A percentile compares a stretch with the other conserved stretches of the same genome.
Evolutionary conservation across 2,329 filamentous ascomycete genomes (phyloP).

Genomic region (Fusarium pseudograminearum): DNA sequence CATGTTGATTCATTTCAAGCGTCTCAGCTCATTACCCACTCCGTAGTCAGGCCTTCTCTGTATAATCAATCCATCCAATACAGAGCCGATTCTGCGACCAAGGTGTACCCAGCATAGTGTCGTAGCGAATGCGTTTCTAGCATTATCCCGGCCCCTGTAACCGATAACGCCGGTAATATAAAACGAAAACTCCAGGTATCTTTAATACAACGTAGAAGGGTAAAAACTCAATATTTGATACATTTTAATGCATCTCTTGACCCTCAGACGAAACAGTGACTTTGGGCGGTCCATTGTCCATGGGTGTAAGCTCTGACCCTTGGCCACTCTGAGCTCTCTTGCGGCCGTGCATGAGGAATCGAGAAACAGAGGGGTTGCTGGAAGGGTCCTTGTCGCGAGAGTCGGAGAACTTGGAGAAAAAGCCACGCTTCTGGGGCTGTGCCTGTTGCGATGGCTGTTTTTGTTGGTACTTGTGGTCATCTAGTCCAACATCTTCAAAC

Average conservation of each 20-base stretch:
- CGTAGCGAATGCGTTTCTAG: conserved; percentile 46
- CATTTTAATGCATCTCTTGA: conserved; percentile 44
- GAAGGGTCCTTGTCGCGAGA: conserved; percentile 53
- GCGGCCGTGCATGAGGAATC: conserved; percentile 77
- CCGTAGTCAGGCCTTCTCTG: conserved; percentile 8
- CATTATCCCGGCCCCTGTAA: conserved; percentile 36
- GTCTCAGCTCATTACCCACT: background rate
- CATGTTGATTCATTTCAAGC: conserved; percentile 13
- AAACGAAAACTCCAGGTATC: conserved; percentile 44
- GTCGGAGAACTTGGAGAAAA: conserved; percentile 83
- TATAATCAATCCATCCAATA: conserved; percentile 18
- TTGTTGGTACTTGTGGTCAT: conserved; percentile 69
- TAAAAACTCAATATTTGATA: conserved; percentile 15
- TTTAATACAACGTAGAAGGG: conserved; percentile 46
- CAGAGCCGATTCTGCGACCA: conserved; percentile 21
- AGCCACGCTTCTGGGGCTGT: conserved; percentile 67
- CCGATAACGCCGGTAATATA: conserved; percentile 45
- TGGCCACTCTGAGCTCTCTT: conserved; percentile 75
- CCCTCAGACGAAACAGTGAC: conserved; percentile 46
- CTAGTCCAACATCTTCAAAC: conserved; percentile 93
- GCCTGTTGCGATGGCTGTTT: conserved; percentile 38
- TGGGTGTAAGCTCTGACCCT: conserved; percentile 76
- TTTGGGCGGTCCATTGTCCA: conserved; percentile 58
- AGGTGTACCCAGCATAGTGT: conserved; percentile 34
- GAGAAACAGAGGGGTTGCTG: conserved; percentile 59